Conservation (phyloP, 208 protist genomes). For the Acanthamoeba polyphaga region DNA sequence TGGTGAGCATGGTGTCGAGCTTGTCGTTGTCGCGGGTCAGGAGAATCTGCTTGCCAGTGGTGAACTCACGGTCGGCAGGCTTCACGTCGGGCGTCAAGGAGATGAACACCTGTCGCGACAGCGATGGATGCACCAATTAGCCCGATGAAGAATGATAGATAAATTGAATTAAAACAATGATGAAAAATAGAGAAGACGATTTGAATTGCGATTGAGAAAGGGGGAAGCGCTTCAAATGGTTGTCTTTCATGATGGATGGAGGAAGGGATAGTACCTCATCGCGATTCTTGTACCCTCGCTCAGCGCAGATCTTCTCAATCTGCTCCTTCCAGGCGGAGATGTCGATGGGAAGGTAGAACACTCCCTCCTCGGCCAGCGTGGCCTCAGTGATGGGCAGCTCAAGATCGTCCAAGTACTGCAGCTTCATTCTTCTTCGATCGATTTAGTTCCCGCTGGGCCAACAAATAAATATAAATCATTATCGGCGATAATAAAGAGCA, state of each 20-base stretch:
- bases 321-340: slow-evolving; percentile 50
- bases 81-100: slow-evolving; percentile 40
- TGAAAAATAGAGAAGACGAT: too few relatives aligned
- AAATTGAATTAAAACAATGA: not conserved
- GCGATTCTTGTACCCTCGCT: slow-evolving; percentile 84
- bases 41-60: slow-evolving; percentile 58
- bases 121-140: not conserved
- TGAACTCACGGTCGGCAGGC: slow-evolving; percentile 33
- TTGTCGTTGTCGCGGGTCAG: slow-evolving; percentile 67
- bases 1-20: slow-evolving; percentile 56
- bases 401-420: slow-evolving; percentile 52
- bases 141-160: not conserved
- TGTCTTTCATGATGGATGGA: not conserved
- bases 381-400: slow-evolving; percentile 41
- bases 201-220: too few relatives aligned
- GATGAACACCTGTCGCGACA: slow-evolving; percentile 38
- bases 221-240: too few relatives aligned
- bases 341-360: slow-evolving; percentile 73
- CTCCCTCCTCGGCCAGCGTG: slow-evolving; percentile 26
- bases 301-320: slow-evolving; percentile 73
- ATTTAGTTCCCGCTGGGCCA: too few relatives aligned
- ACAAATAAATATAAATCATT: too few relatives aligned
- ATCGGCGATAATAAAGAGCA: too few relatives aligned
- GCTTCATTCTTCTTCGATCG: slow-evolving; percentile 13
- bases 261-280: slow-evolving; percentile 74